These are phyloP conservation scores for Mycena olivaceomarginata DNA, from an alignment of 768 basidiomycete species.

Conservation along the genomic window DNA sequence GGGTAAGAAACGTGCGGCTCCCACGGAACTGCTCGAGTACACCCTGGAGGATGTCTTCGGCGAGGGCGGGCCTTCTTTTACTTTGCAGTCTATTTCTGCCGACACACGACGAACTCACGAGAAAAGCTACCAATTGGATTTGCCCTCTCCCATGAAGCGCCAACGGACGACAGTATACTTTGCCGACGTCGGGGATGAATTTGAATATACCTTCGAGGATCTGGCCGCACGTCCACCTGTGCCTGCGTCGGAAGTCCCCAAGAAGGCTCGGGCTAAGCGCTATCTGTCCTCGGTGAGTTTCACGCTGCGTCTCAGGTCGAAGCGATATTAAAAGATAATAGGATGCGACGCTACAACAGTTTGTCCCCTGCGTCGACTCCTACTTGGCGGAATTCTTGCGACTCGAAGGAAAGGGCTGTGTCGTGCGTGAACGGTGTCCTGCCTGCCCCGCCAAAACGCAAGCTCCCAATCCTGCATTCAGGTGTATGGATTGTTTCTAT, in stretches of 20 bases:
- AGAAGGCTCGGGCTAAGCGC: neutral
- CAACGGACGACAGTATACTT: too few species aligned
- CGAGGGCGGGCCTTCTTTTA: too few species aligned
- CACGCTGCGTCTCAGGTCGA: neutral
- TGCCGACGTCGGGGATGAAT: neutral
- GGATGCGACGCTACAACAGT: too few species aligned
- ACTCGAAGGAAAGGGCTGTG: neutral
- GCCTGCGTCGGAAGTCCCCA: neutral
- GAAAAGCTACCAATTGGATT: too few species aligned
- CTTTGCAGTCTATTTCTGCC: too few species aligned
- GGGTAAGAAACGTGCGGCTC: too few species aligned
- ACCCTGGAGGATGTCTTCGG: too few species aligned
- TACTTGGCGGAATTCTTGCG: neutral
- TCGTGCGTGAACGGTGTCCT: neutral
- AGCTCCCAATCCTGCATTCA: neutral
- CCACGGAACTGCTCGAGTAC: too few species aligned
- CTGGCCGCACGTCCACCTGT: neutral
- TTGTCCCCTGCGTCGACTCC: neutral
- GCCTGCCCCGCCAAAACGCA: neutral
- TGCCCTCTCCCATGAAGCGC: too few species aligned
- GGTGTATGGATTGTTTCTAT: neutral
- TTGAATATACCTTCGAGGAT: slow-evolving; percentile 4
- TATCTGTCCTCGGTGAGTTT: neutral
- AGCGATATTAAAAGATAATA: too few species aligned
- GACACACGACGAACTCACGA: too few species aligned